Evolutionary conservation across 352 stramenopile genomes (phyloP), one percentile per base, ranked within the genome.

Genomic region (Thalassiosira hispida): DNA sequence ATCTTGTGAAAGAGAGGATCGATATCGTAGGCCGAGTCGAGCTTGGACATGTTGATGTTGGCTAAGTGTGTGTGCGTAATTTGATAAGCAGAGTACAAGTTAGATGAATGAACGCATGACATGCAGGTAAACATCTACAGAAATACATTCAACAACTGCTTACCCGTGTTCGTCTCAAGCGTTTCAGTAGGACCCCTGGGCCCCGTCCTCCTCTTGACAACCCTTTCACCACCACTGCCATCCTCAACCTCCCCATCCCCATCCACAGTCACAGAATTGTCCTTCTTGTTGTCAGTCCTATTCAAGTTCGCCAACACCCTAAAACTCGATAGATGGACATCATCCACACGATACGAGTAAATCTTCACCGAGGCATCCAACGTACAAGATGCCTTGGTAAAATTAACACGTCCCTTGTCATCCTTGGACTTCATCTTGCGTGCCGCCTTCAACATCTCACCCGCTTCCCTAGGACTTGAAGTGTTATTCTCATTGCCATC

Each of bases 331-430:
- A 96, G 95, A 91, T 97, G 97, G 53, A 97, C 98, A 81, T 98
- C 96, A 78, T 99, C 97, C 31, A 99, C 97, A 63, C 97, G 95
- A 82, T 98, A 98, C 38, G 96, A 98, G 85, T 99, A 99, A 73
- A 99, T 99, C 85, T 99, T 99, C 23, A 99, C 96, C 75, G 94
- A 98, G 0, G 97, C 97, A 80, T 99, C 96, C n/a, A 99, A 79
- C 16, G 97, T 98, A 82, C 97, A 99, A 69, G 93, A 98, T 25
- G 97, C 97, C 68, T 98, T 98, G 74, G 98, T 96, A 78, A 99
- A 99, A 80, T 99, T 99, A 63, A 95, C 84, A 22, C 78, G 63
- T 4, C 64, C 77, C 31, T 60, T 51, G 1, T 75, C 60, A 38
- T 78, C 55, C 23, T 62, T 70, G 1, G 57, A 57, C 20, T 49